A percentile compares a stretch with the other conserved stretches of the same genome.
phyloP scores from a whole-genome alignment of 345 rosid species.

The Trapa incisa region DNA sequence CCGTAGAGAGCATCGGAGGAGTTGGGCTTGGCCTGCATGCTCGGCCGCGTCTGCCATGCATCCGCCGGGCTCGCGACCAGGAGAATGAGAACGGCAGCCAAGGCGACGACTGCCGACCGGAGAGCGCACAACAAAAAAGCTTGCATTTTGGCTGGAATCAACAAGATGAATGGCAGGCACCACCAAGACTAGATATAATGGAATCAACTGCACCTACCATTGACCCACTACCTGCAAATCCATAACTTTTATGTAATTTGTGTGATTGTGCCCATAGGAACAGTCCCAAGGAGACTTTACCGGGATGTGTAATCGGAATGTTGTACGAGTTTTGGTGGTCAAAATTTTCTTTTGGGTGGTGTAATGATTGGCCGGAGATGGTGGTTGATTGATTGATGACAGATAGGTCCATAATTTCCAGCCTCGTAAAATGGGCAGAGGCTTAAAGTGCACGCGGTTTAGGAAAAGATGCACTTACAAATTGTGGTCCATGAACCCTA shows the following conservation, averaged over 20 bases:
- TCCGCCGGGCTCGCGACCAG: constrained; percentile 3
- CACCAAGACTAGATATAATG: too few relatives aligned
- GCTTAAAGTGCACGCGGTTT: not conserved
- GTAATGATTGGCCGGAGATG: constrained; percentile 58
- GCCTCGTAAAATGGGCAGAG: not conserved
- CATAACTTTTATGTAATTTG: too few relatives aligned
- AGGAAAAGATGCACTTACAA: too few relatives aligned
- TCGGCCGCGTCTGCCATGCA: constrained; percentile 76
- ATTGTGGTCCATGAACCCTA: too few relatives aligned
- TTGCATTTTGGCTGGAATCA: too few relatives aligned
- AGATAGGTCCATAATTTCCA: not conserved
- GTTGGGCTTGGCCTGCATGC: constrained; percentile 24
- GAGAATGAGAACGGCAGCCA: constrained; percentile 18
- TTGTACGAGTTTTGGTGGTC: not conserved
- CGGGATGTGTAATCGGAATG: too few relatives aligned
- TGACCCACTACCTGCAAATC: too few relatives aligned
- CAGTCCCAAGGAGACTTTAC: not conserved
- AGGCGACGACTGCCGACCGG: constrained; percentile 20
- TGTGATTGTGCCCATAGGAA: not conserved
- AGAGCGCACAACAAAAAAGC: not conserved
- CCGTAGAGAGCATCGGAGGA: constrained; percentile 32
- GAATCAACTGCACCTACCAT: too few relatives aligned
- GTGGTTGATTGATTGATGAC: constrained; percentile 37
- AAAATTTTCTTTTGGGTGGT: not conserved
- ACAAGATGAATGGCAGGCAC: too few relatives aligned